phyloP scores from a whole-genome alignment of 2,329 filamentous ascomycete genomes.

The Phyllosticta citrichinensis region DNA sequence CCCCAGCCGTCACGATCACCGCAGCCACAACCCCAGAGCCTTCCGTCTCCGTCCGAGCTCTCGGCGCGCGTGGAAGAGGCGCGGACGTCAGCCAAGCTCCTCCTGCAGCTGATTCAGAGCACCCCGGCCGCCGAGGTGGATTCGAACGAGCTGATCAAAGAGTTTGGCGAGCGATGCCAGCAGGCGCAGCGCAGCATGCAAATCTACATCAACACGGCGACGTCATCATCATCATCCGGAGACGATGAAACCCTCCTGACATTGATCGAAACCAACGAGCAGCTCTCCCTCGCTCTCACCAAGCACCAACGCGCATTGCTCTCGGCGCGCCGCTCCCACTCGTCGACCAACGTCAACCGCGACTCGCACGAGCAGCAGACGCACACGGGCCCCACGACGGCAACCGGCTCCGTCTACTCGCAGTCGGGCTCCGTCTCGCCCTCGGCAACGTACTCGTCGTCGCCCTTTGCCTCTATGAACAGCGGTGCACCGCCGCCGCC shows the following conservation, averaged over 20 bases:
- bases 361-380: slow-evolving; percentile 2
- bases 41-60: slow-evolving; percentile 66
- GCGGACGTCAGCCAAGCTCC: slow-evolving; percentile 76
- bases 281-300: slow-evolving; percentile 70
- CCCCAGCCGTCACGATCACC: slow-evolving; percentile 7
- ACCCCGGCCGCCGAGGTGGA: slow-evolving; percentile 69
- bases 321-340: slow-evolving; percentile 39
- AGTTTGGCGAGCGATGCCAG: slow-evolving; percentile 81
- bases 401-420: slow-evolving; percentile 2
- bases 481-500: neutral
- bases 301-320: slow-evolving; percentile 74
- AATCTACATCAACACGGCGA: slow-evolving; percentile 61
- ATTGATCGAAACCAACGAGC: slow-evolving; percentile 89
- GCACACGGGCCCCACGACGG: slow-evolving; percentile 6
- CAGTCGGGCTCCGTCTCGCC: neutral
- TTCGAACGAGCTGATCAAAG: slow-evolving; percentile 77
- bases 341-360: slow-evolving; percentile 6
- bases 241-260: slow-evolving; percentile 87
- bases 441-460: neutral
- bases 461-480: neutral
- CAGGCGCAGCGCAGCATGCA: slow-evolving; percentile 74
- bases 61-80: slow-evolving; percentile 81
- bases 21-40: slow-evolving; percentile 11
- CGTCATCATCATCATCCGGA: neutral
- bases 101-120: slow-evolving; percentile 84